A percentile compares a stretch with the other conserved stretches of the same genome.
Conservation (phyloP, 495 filamentous ascomycete species). For the Aspergillus sclerotiicarbonarius region DNA sequence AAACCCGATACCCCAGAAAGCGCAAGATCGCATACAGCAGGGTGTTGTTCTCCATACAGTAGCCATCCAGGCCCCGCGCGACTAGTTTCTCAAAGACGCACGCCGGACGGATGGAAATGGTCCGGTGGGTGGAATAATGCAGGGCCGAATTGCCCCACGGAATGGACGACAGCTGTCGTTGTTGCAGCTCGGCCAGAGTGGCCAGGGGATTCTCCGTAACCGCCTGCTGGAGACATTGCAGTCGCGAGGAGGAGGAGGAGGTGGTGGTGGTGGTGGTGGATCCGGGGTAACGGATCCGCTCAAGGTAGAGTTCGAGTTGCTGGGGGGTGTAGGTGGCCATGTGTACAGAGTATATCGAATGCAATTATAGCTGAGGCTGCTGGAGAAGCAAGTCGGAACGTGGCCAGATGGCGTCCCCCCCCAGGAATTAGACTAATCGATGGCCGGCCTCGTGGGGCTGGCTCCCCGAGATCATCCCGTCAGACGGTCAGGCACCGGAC, state of each 20-base stretch:
- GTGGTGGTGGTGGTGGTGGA: constrained; percentile 6
- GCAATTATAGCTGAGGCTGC: background rate
- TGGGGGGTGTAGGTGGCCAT: constrained; percentile 26
- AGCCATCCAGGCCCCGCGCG: constrained; percentile 62
- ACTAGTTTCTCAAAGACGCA: constrained; percentile 67
- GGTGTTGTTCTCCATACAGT: constrained; percentile 74
- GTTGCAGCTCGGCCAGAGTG: constrained; percentile 30
- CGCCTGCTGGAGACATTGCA: constrained; percentile 22
- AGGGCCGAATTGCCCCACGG: constrained; percentile 67
- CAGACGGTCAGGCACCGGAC: no score
- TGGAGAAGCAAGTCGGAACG: background rate
- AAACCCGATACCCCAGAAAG: constrained; percentile 58
- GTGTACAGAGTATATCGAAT: background rate
- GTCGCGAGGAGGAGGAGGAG: constrained; percentile 5
- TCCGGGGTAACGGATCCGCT: constrained; percentile 31
- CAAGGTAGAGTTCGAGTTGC: constrained; percentile 35
- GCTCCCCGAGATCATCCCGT: no score
- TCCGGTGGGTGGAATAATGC: constrained; percentile 56
- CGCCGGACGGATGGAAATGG: constrained; percentile 56
- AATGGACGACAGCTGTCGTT: constrained; percentile 54
- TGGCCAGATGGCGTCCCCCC: no score
- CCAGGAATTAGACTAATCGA: no score
- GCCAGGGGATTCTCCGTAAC: constrained; percentile 24
- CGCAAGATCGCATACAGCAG: constrained; percentile 62
- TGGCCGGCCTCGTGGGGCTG: no score